Conservation (phyloP, 805 yeast genomes). For the Candida sithepensis region DNA sequence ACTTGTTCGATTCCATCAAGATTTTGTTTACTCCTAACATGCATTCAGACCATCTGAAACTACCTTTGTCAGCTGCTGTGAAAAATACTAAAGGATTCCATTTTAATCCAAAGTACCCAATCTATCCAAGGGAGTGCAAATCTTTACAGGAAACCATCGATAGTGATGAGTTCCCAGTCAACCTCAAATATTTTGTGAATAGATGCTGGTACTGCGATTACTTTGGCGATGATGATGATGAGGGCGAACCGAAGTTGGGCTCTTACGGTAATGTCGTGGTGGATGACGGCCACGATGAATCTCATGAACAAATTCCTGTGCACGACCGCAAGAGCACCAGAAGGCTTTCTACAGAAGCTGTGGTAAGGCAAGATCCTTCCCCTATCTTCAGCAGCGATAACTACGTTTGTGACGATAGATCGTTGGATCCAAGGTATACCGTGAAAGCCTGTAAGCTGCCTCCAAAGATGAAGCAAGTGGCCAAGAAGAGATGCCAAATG, state of each 20-base stretch:
- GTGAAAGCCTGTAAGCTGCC: not conserved
- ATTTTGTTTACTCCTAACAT: conserved; percentile 26
- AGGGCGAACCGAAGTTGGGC: not conserved
- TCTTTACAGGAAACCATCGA: conserved; percentile 17
- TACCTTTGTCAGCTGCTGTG: conserved; percentile 16
- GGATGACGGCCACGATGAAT: conserved; percentile 1
- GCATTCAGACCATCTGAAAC: conserved; percentile 16
- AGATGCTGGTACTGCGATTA: conserved; percentile 20
- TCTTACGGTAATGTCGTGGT: conserved; percentile 1
- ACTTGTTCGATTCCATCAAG: conserved; percentile 29
- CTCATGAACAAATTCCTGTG: not conserved
- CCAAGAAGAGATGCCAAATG: not conserved
- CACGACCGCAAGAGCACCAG: not conserved
- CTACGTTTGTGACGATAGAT: not conserved
- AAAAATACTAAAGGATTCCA: conserved; percentile 13
- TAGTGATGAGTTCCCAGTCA: conserved; percentile 23
- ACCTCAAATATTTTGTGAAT: conserved; percentile 20
- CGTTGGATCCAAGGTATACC: not conserved
- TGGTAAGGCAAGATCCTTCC: not conserved
- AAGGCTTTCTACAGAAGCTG: not conserved
- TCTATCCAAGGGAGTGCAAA: conserved; percentile 12
- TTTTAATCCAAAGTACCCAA: conserved; percentile 19
- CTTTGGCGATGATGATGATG: not conserved
- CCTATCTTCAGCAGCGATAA: not conserved
- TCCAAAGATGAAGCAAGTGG: not conserved